Evolutionary conservation across 345 rosid species (phyloP).

Genomic region (Abelmoschus esculentus): DNA sequence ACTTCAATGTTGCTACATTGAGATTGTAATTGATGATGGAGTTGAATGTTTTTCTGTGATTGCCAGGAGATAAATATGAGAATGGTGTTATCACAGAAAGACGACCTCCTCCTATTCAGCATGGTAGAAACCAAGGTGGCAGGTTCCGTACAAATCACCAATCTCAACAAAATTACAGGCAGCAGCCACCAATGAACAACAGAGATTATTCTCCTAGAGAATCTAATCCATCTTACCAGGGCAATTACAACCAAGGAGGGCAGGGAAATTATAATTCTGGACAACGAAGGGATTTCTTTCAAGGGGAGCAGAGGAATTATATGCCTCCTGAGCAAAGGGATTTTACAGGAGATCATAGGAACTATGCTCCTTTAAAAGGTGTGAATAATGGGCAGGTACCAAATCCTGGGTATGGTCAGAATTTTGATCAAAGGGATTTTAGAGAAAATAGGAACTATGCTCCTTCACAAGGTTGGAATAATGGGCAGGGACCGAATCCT

Average conservation of each 20-base stretch:
- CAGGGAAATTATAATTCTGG: constrained; percentile 35
- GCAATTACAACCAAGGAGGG: constrained; percentile 19
- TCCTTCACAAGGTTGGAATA: no score
- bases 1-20: not conserved
- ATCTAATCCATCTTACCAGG: constrained; percentile 28
- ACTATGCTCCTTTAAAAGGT: constrained; percentile 23
- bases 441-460: no score
- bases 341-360: constrained; percentile 8
- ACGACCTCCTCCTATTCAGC: constrained; percentile 76
- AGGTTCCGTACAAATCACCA: constrained; percentile 32
- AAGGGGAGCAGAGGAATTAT: constrained; percentile 21
- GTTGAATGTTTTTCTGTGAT: constrained; percentile 8
- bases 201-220: constrained; percentile 31
- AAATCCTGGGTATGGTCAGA: constrained; percentile 12
- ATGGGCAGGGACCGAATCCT: constrained; percentile 14
- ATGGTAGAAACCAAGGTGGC: constrained; percentile 22
- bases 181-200: constrained; percentile 24
- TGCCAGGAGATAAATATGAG: constrained; percentile 78
- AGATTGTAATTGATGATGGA: not conserved
- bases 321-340: constrained; percentile 6
- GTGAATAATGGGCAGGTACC: constrained; percentile 18
- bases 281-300: constrained; percentile 31
- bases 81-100: constrained; percentile 74
- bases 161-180: constrained; percentile 29
- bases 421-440: constrained; percentile 15